Evolutionary conservation across 805 yeast genomes (phyloP).

Genomic region (Yarrowia divulgata): DNA sequence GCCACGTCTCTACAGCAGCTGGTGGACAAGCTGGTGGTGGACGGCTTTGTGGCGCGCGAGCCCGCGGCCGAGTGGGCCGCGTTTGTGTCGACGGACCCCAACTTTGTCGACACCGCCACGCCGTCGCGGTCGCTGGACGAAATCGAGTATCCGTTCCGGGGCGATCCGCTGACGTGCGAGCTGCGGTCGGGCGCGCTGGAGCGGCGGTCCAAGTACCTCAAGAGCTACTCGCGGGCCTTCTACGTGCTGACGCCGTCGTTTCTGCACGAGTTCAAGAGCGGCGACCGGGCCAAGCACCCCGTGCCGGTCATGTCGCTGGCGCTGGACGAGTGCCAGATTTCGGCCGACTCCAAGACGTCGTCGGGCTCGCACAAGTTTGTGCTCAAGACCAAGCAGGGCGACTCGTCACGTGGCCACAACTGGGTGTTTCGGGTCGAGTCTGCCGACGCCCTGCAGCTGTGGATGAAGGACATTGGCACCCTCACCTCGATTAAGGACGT

Average conservation of each 20-base stretch:
- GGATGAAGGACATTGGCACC: slow-evolving; percentile 81
- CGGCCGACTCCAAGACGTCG: slow-evolving; percentile 80
- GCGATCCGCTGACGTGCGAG: slow-evolving; percentile 70
- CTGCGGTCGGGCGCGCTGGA: slow-evolving; percentile 83
- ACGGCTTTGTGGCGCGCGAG: slow-evolving; percentile 78
- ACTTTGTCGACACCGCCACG: slow-evolving; percentile 68
- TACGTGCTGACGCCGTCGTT: slow-evolving; percentile 89
- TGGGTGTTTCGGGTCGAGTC: slow-evolving; percentile 95
- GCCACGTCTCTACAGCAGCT: slow-evolving; percentile 51
- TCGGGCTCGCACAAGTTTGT: slow-evolving; percentile 66
- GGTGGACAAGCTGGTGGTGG: slow-evolving; percentile 73
- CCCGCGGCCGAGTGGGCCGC: slow-evolving; percentile 89
- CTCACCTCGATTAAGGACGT: slow-evolving; percentile 71
- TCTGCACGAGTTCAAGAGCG: slow-evolving; percentile 86
- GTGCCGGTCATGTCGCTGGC: slow-evolving; percentile 83
- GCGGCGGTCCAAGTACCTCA: slow-evolving; percentile 87
- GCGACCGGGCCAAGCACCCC: slow-evolving; percentile 82
- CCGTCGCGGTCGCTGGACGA: slow-evolving; percentile 69
- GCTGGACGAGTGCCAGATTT: slow-evolving; percentile 77
- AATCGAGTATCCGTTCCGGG: slow-evolving; percentile 69
- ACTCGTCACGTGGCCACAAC: slow-evolving; percentile 74
- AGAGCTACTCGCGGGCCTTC: slow-evolving; percentile 89
- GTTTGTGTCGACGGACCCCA: slow-evolving; percentile 73
- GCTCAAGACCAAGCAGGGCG: slow-evolving; percentile 74
- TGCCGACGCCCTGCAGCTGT: slow-evolving; percentile 76